A percentile compares a stretch with the other conserved stretches of the same genome.
Evolutionary conservation across 2,329 filamentous ascomycete species (phyloP).

Genomic region (Diplocarpon mali): DNA sequence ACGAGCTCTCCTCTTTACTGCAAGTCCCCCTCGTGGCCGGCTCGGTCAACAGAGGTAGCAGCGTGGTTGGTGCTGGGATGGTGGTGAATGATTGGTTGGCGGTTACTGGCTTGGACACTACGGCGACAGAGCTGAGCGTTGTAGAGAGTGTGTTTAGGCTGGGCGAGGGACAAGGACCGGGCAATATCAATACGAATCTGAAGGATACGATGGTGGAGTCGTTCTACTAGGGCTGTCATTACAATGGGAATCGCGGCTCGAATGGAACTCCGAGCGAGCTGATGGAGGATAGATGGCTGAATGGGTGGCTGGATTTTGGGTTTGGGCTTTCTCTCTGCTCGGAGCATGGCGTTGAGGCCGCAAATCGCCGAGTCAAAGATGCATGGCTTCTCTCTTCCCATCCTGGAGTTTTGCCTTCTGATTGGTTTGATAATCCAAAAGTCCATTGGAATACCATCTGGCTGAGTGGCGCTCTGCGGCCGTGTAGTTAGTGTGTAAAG

Average conservation of each 20-base stretch:
- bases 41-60: slow-evolving; percentile 82
- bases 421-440: no score
- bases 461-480: no score
- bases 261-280: no score
- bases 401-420: not conserved
- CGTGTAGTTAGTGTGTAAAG: no score
- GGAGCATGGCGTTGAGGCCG: slow-evolving; percentile 3
- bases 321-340: not conserved
- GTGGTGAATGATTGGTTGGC: slow-evolving; percentile 97
- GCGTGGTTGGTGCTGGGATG: slow-evolving; percentile 94
- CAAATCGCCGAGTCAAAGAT: slow-evolving; percentile 1
- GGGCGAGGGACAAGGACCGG: slow-evolving; percentile 72
- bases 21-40: slow-evolving; percentile 95
- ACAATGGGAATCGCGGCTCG: not conserved
- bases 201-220: slow-evolving; percentile 99
- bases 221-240: slow-evolving; percentile 61
- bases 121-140: slow-evolving; percentile 93
- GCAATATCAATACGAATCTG: slow-evolving; percentile 69
- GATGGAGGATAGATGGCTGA: not conserved
- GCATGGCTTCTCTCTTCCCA: not conserved
- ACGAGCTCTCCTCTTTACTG: slow-evolving; percentile 84
- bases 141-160: slow-evolving; percentile 93
- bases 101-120: slow-evolving; percentile 86
- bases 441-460: no score
- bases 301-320: not conserved